These are phyloP conservation scores for Copromyces sp. DNA, from an alignment of 495 filamentous ascomycete species.

Conservation along the genomic window DNA sequence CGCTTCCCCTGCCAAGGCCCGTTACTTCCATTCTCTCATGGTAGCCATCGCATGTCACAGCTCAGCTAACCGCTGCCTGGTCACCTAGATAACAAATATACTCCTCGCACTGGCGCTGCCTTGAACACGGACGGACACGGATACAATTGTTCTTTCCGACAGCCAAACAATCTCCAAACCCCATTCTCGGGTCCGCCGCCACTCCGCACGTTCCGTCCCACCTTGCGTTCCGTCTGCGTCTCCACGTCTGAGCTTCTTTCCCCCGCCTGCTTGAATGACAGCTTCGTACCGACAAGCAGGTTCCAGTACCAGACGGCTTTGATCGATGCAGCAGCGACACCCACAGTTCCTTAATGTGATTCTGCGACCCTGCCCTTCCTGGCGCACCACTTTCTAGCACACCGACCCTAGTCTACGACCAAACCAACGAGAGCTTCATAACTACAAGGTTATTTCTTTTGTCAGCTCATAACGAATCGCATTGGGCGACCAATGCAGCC, in stretches of 20 bases:
- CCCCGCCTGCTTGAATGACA: not conserved
- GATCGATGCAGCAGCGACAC: not conserved
- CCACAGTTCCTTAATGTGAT: not conserved
- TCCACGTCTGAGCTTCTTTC: not conserved
- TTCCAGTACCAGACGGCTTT: not conserved
- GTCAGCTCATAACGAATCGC: not conserved
- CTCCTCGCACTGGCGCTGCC: not conserved
- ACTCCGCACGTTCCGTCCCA: not conserved
- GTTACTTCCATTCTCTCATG: not conserved
- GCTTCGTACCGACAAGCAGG: not conserved
- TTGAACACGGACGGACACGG: not conserved
- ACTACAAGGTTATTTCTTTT: not conserved
- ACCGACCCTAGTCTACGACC: not conserved
- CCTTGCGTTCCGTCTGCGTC: not conserved
- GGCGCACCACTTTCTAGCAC: not conserved
- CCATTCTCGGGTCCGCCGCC: not conserved
- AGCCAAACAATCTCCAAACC: not conserved
- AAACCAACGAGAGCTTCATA: not conserved
- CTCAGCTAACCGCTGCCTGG: not conserved
- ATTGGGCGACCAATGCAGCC: slow-evolving; percentile 11
- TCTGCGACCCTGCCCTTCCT: not conserved
- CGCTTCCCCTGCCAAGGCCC: not conserved
- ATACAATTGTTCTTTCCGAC: not conserved
- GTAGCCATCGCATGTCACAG: not conserved
- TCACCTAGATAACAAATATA: not conserved